A percentile compares a stretch with the other conserved stretches of the same genome.
Conservation (phyloP, 2,329 filamentous ascomycete genomes). For the Fusarium sp. region DNA sequence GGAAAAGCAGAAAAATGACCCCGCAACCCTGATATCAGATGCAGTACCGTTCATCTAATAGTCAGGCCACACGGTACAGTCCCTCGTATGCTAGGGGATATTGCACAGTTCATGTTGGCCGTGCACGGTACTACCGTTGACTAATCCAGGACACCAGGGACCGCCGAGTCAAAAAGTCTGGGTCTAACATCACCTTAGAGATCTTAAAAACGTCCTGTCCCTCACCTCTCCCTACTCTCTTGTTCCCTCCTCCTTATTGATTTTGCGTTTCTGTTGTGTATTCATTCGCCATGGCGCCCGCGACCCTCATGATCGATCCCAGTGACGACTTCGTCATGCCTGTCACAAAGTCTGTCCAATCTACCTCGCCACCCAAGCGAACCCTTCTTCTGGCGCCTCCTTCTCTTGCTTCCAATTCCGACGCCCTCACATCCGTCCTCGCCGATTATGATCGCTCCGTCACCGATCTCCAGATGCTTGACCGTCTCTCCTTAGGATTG, state of each 20-base stretch:
- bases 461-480: constrained; percentile 97
- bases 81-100: not conserved
- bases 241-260: not conserved
- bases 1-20: constrained; percentile 42
- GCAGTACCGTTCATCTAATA: constrained; percentile 30
- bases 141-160: constrained; percentile 38
- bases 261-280: not conserved
- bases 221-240: constrained; percentile 1
- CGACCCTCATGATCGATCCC: constrained; percentile 64
- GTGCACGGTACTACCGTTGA: constrained; percentile 32
- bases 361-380: constrained; percentile 53
- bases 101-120: constrained; percentile 29
- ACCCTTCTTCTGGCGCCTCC: constrained; percentile 91
- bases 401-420: constrained; percentile 86
- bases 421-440: constrained; percentile 77
- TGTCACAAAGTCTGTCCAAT: constrained; percentile 32
- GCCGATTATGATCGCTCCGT: constrained; percentile 76
- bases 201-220: constrained; percentile 28
- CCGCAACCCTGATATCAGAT: constrained; percentile 41
- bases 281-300: constrained; percentile 58
- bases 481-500: constrained; percentile 85
- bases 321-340: constrained; percentile 61
- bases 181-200: constrained; percentile 27
- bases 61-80: constrained; percentile 25
- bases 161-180: constrained; percentile 36